Base-by-base conservation (phyloP, 78 protist genomes). In the Dictyostelium capitatum region DNA sequence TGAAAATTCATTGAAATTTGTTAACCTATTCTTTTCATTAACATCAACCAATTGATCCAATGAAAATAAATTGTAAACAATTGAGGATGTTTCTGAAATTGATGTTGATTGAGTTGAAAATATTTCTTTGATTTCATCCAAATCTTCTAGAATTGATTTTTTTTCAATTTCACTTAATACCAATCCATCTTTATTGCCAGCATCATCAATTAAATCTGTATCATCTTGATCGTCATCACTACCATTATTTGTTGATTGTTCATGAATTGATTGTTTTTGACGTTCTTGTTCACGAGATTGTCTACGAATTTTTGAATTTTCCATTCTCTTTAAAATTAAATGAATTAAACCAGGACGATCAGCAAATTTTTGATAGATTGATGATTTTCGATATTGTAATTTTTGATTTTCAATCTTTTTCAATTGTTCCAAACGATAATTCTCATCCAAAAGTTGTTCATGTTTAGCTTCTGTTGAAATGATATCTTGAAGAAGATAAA, bases 51-150 rank as follows among this genome's bases (percentile, higher is more conserved):
- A n/a, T 73, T 73, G 51, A 46, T 73, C 79, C 19, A 46, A 20
- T 20, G 51, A 47, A 43, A 73, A 46, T 9, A 73, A 11, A 46
- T 46, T 47, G 47, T 30, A 46, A 20, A 19, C 79, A 19, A 73
- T n/a, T 5, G 79, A 43, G 8, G 79, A 20, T 73, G 56, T 46
- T 43, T 37, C 37, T 37, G 79, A 73, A 11, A 46, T 46, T 46
- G 79, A 73, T 12, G 75, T 32, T 25, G 75, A 67, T 67, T 41
- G 15, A 0, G 75, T 67, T 32, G 75, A 67, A 67, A 67, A 67
- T 73, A 73, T n/a, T 32, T 47, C 59, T 46, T 73, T 6, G 5
- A 73, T 73, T 20, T 73, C 59, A 46, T 73, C 54, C 9, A 19
- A n/a, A 20, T 73, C 51, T 46, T 73, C 79, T 46, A 30, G 9